Evolutionary conservation across 345 rosid species (phyloP).

Genomic region (Capsella bursapastoris): DNA sequence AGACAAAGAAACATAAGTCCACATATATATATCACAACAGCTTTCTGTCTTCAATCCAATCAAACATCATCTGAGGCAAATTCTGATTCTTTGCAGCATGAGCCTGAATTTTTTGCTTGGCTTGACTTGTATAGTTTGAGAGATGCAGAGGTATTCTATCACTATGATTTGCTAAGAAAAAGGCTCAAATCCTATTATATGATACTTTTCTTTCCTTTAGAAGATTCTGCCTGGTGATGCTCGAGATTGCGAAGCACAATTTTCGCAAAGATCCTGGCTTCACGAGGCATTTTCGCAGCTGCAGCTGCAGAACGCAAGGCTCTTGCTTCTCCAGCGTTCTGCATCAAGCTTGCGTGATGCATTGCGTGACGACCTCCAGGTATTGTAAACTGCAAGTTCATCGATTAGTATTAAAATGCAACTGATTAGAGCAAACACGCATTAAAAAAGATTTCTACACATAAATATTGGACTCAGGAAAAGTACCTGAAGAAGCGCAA

Average conservation of each 20-base stretch:
- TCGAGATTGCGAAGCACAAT: slow-evolving; percentile 84
- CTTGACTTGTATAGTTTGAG: slow-evolving; percentile 15
- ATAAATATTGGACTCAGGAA: too few species aligned
- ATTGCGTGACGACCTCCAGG: slow-evolving; percentile 85
- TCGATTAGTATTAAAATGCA: slow-evolving; percentile 18
- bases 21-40: slow-evolving; percentile 21
- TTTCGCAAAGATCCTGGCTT: slow-evolving; percentile 78
- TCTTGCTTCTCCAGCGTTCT: slow-evolving; percentile 72
- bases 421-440: not conserved
- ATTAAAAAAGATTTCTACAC: not conserved
- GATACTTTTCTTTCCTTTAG: slow-evolving; percentile 35
- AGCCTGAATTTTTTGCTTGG: slow-evolving; percentile 25
- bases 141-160: slow-evolving; percentile 25
- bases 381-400: slow-evolving; percentile 69
- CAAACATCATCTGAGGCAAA: slow-evolving; percentile 10
- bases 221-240: slow-evolving; percentile 68
- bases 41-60: slow-evolving; percentile 23
- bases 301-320: slow-evolving; percentile 91
- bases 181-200: slow-evolving; percentile 27
- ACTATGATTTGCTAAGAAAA: slow-evolving; percentile 3
- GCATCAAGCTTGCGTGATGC: slow-evolving; percentile 91
- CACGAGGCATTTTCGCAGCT: slow-evolving; percentile 69
- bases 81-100: slow-evolving; percentile 4
- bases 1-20: not conserved
- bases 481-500: slow-evolving; percentile 80